Evolutionary conservation across 495 filamentous ascomycete species (phyloP).

Genomic region (Copromyces sp.): DNA sequence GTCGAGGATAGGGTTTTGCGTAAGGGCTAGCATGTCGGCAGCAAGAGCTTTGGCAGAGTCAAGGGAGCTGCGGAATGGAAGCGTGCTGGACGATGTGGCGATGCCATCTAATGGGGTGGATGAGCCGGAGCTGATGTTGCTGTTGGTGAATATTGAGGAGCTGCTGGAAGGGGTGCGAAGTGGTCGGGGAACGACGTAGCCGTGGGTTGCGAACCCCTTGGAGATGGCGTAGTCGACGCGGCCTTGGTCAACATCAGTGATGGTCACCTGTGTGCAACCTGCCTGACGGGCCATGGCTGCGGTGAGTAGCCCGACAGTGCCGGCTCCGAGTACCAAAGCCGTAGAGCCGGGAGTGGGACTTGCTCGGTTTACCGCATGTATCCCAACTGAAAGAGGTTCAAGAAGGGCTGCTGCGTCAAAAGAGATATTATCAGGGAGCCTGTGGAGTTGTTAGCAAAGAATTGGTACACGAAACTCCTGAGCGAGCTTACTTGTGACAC

Average conservation of each 20-base stretch:
- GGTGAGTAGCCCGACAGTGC: slow-evolving; percentile 73
- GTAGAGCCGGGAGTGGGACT: slow-evolving; percentile 41
- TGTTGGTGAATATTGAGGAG: slow-evolving; percentile 28
- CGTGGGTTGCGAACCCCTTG: slow-evolving; percentile 62
- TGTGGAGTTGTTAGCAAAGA: slow-evolving; percentile 17
- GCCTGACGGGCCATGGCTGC: slow-evolving; percentile 60
- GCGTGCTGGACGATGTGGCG: slow-evolving; percentile 35
- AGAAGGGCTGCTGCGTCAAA: slow-evolving; percentile 70
- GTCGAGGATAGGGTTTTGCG: slow-evolving; percentile 16
- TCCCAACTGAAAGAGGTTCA: slow-evolving; percentile 76
- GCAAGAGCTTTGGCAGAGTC: slow-evolving; percentile 51
- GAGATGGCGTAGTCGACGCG: slow-evolving; percentile 64
- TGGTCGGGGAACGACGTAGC: slow-evolving; percentile 46
- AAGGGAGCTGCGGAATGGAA: slow-evolving; percentile 34
- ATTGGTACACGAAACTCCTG: not conserved
- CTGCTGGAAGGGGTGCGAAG: slow-evolving; percentile 27
- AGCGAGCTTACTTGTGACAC: slow-evolving; percentile 52
- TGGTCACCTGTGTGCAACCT: slow-evolving; percentile 56
- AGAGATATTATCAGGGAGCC: slow-evolving; percentile 60
- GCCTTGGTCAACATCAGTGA: slow-evolving; percentile 74
- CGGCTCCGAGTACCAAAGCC: slow-evolving; percentile 76
- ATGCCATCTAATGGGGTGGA: slow-evolving; percentile 34
- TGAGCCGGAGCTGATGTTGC: slow-evolving; percentile 25
- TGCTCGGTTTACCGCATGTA: slow-evolving; percentile 67
- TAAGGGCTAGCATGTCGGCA: slow-evolving; percentile 40